Percentiles rank a stretch among this genome's conserved stretches.
phyloP scores from a whole-genome alignment of 2,329 filamentous ascomycete genomes.

The Thelonectria olida region DNA sequence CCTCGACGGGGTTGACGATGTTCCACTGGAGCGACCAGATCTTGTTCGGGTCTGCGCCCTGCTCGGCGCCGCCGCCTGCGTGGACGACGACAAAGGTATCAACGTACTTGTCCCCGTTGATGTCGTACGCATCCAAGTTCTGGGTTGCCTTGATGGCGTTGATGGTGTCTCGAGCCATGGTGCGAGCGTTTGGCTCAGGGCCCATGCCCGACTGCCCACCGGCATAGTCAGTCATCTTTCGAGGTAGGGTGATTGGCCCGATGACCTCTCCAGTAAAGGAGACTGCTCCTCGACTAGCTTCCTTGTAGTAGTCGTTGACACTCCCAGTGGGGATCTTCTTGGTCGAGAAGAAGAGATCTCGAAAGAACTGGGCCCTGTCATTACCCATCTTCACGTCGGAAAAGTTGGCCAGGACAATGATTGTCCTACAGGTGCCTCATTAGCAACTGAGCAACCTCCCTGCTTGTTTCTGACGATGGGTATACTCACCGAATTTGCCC shows the following conservation, averaged over 20 bases:
- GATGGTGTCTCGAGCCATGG: neutral
- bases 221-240: neutral
- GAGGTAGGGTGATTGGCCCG: neutral
- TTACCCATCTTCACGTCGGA: neutral
- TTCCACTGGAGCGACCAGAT: neutral
- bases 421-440: neutral
- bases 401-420: neutral
- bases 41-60: neutral
- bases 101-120: neutral
- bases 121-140: neutral
- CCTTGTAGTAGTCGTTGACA: neutral
- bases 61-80: neutral
- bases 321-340: neutral
- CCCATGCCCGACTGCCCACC: neutral
- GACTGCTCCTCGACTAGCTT: neutral
- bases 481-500: neutral
- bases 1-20: neutral
- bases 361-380: neutral
- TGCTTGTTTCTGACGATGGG: too few species aligned
- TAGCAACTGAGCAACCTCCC: neutral
- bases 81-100: neutral
- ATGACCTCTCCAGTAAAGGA: neutral
- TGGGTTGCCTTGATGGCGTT: neutral
- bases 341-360: neutral
- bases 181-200: neutral